Base-by-base conservation (phyloP, 805 yeast species). In the Kodamaea fukazawae region DNA sequence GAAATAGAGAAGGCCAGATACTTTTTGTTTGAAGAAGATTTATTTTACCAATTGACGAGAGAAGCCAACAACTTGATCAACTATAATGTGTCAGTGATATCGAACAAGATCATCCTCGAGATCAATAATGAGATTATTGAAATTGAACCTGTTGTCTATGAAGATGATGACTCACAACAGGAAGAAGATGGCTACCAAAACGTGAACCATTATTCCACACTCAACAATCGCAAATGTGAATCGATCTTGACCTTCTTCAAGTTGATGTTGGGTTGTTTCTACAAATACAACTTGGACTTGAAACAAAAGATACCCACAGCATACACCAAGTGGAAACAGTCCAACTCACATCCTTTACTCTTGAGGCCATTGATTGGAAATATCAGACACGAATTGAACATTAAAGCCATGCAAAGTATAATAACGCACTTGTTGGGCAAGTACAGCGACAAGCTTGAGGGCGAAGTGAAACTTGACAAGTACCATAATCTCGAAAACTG, bases 1-100 rank as follows among this genome's bases (percentile, higher is more conserved):
- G 75, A 73, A 16, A 81, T 91, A 18, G 71, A 75, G 27, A 76
- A 65, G 36, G 89, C 95, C 0, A 72, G 96, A 34, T 81, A 75
- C 46, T 76, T 78, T 43, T 68, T 90, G 6, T 91, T 91, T 63
- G 98, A 91, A 55, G 93, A 86, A 53, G 98, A 91, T 58, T 68
- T 91, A 40, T 87, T 87, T 65, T 79, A 77, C 58, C 89, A 83
- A 50, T 61, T 91, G 40, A 71, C 81, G 16, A 77, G 81, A 46
- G 99, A 91, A 60, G 87, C 95, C 1, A 73, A 82, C 22, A 57
- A 71, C 4, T 65, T 91, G 42, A 73, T 82, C 7, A 78, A 88
- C 13, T 78, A 81, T 48, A 82, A 84, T 40, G 91, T 87, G 3
- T 70, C 72, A 11, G 73, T 81, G 12, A 79, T 84, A 22, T 75